Evolutionary conservation across 2,329 filamentous ascomycete genomes (phyloP).

Genomic region (Apiospora hydei): DNA sequence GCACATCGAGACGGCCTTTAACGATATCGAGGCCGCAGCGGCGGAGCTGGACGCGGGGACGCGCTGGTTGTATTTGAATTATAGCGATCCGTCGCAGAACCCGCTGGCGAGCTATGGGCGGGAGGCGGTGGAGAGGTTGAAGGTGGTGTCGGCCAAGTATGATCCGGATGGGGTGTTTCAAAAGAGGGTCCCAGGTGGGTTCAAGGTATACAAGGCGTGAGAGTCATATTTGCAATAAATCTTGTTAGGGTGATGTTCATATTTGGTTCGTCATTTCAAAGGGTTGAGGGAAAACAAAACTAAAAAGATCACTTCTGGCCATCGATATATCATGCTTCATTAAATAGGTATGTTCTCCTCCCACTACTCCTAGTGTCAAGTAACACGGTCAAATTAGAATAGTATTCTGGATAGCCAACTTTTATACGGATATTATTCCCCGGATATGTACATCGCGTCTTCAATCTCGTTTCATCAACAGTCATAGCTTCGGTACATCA

Average conservation of each 20-base stretch:
- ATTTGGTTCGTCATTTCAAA: no score
- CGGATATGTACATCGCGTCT: background rate
- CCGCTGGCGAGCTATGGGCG: conserved; percentile 44
- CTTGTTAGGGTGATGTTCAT: no score
- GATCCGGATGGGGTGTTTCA: conserved; percentile 45
- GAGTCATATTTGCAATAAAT: no score
- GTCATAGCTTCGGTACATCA: background rate
- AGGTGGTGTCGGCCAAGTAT: conserved; percentile 43
- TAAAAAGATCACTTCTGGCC: background rate
- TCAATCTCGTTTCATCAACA: background rate
- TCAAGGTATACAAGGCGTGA: background rate
- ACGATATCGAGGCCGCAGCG: background rate
- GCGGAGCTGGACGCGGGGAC: conserved; percentile 26
- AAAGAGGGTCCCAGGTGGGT: background rate
- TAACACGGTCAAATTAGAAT: background rate
- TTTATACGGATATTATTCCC: background rate
- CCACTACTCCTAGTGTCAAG: no score
- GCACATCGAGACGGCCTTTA: background rate
- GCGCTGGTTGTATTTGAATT: conserved; percentile 47
- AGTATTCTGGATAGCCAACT: background rate
- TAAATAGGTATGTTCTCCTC: background rate
- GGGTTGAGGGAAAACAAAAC: no score
- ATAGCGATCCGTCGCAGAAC: conserved; percentile 42
- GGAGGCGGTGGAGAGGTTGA: conserved; percentile 40
- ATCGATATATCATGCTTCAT: background rate